Base-by-base conservation (phyloP, 495 filamentous ascomycete species). In the Cudoniella acicularis region DNA sequence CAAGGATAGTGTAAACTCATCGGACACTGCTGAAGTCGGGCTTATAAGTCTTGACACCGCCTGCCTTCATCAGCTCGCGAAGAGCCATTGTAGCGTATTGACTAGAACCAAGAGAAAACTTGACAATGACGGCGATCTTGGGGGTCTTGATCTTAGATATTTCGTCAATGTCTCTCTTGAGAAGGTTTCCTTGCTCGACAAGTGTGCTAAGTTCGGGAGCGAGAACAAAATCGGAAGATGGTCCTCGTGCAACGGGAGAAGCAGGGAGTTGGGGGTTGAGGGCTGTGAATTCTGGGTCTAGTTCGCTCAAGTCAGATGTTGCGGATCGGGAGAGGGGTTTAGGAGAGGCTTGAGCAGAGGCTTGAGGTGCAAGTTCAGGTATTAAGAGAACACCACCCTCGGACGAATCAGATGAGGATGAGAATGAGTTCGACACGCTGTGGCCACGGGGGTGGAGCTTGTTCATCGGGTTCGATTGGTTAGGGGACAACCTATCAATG, bases 61-160 rank as follows among this genome's bases (percentile, higher is more conserved):
- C 87, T 6, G 56, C 59, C 68, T 84, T 88, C 77, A 85, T 87
- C 66, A 98, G 73, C 77, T 98, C 94, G 43, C 94, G 79, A 61
- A 98, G 76, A 9, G 91, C 94, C 80, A 98, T 88, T 1, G 95
- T 98, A 0, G 94, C 94, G 68, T 98, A 98, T 69, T 92, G 90
- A 70, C 91, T 93, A 1, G 84, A 82, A 21, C 86, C 87, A 18
- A 98, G 77, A 69, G 92, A 85, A 71, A 98, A 85, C 70, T 87
- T 96, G 54, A 98, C 67, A 11, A 96, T 78, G 1, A 96, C 86
- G 10, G 91, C 92, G 55, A 97, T 75, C 69, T 90, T 93, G 54
- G 74, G 13, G 51, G 45, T 51, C 40, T 54, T 9, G 51, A 36
- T 51, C 40, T 54, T 9, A 9, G 13, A n/a, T 4, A 4, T 4